Percentiles rank a stretch among this genome's conserved stretches.
Conservation (phyloP, 169 alveolate genomes). For the Cryptosporidium muris region DNA sequence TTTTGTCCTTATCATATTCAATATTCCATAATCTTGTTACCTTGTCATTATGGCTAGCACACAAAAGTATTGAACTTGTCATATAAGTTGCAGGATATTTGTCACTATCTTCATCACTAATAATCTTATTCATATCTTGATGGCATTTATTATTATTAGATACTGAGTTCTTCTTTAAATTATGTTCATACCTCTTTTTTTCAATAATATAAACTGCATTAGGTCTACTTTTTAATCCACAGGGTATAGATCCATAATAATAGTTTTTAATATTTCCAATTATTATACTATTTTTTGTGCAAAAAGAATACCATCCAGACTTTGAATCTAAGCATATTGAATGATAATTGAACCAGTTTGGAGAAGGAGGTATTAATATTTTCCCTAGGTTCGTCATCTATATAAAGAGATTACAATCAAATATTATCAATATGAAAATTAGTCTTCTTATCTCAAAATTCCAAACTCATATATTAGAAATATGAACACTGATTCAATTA, state of each 20-base stretch:
- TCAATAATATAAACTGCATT: background rate
- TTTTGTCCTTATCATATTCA: too few species aligned
- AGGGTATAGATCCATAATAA: conserved; percentile 27
- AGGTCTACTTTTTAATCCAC: conserved; percentile 64
- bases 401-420: too few species aligned
- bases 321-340: conserved; percentile 15
- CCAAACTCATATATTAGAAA: too few species aligned
- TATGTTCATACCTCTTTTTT: background rate
- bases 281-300: conserved; percentile 51
- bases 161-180: background rate
- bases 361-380: conserved; percentile 57
- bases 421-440: too few species aligned
- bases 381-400: too few species aligned
- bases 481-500: too few species aligned
- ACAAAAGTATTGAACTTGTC: too few species aligned
- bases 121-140: too few species aligned
- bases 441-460: too few species aligned
- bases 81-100: background rate
- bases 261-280: conserved; percentile 13
- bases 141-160: too few species aligned
- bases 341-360: conserved; percentile 32
- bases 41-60: too few species aligned
- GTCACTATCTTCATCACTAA: background rate
- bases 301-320: conserved; percentile 6
- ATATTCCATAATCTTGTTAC: too few species aligned